Evolutionary conservation across 106 monocot genomes (phyloP).

Genomic region (Allium cepa): DNA sequence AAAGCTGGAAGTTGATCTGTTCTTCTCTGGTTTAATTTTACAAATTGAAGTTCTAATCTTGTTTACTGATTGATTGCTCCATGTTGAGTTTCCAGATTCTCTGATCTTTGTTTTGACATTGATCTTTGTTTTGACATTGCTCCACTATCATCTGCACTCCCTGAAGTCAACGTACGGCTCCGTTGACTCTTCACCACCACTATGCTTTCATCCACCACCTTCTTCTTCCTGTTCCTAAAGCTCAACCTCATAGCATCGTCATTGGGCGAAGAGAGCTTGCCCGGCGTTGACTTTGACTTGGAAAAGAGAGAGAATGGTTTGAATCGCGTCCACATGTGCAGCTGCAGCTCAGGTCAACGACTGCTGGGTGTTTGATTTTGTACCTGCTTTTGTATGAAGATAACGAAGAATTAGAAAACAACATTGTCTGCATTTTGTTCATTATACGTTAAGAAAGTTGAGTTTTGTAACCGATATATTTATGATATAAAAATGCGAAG

Average conservation of each 20-base stretch:
- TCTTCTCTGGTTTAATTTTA: too few relatives aligned
- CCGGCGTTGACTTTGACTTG: not conserved
- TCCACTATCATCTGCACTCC: constrained; percentile 42
- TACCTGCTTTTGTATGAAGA: not conserved
- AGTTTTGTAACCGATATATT: too few relatives aligned
- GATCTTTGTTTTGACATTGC: too few relatives aligned
- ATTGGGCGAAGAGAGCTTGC: not conserved
- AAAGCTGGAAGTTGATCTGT: too few relatives aligned
- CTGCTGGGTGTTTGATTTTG: not conserved
- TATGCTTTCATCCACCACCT: constrained; percentile 11
- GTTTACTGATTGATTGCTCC: too few relatives aligned
- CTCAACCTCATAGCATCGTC: not conserved
- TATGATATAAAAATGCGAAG: too few relatives aligned
- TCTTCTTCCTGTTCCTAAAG: not conserved
- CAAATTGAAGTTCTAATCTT: too few relatives aligned
- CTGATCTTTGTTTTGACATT: too few relatives aligned
- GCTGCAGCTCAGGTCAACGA: not conserved
- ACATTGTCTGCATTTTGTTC: too few relatives aligned
- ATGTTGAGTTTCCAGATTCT: too few relatives aligned
- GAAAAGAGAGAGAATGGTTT: not conserved
- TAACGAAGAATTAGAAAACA: not conserved
- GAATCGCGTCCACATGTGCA: not conserved
- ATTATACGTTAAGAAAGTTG: too few relatives aligned
- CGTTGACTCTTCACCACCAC: constrained; percentile 29
- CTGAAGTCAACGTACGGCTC: constrained; percentile 38